A percentile compares a stretch with the other conserved stretches of the same genome.
These are phyloP conservation scores for Penstemon davidsonii DNA, from an alignment of 257 asterid genomes.

Conservation along the genomic window DNA sequence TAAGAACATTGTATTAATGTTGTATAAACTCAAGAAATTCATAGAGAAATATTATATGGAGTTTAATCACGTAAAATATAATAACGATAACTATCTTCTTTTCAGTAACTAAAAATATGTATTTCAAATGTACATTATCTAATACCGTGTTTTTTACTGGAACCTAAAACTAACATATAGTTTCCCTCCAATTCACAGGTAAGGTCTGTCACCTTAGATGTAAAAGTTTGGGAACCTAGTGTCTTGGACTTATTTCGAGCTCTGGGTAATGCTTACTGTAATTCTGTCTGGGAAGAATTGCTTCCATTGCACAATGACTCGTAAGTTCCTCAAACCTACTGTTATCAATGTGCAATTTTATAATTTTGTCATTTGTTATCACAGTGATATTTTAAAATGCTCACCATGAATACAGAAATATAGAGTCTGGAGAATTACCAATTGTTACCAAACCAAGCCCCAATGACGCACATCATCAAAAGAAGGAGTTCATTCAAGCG, in stretches of 20 bases:
- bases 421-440: conserved; percentile 40
- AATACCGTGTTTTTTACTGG: conserved; percentile 1
- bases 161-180: conserved; percentile 12
- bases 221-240: conserved; percentile 93
- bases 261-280: conserved; percentile 81
- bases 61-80: conserved; percentile 6
- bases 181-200: conserved; percentile 55
- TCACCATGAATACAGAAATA: conserved; percentile 34
- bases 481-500: conserved; percentile 84
- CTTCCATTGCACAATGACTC: conserved; percentile 53
- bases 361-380: not conserved
- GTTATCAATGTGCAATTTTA: conserved; percentile 2
- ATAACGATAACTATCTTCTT: not conserved
- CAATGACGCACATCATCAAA: conserved; percentile 52
- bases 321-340: conserved; percentile 49
- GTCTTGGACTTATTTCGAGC: conserved; percentile 75
- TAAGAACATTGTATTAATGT: conserved; percentile 13
- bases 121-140: conserved; percentile 1
- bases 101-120: not conserved
- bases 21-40: conserved; percentile 17
- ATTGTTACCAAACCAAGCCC: conserved; percentile 72
- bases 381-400: not conserved
- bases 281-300: conserved; percentile 92
- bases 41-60: conserved; percentile 8
- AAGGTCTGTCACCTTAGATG: conserved; percentile 88